Evolutionary conservation across 1,284 basidiomycete species (phyloP).

Genomic region (Neolentinus lepideus): DNA sequence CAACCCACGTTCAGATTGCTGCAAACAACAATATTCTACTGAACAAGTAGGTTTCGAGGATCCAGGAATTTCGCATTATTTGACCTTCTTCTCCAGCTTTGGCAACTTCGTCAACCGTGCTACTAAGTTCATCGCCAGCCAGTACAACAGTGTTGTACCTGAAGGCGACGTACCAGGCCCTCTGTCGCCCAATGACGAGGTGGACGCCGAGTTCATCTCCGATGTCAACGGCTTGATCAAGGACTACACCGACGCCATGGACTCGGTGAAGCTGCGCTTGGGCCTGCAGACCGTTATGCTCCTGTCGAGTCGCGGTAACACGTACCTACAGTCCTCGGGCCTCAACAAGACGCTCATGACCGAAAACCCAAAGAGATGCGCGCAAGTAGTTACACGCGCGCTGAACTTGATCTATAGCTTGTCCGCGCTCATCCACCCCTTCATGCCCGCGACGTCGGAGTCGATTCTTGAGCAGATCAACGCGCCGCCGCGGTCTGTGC

Average conservation of each 20-base stretch:
- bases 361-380: constrained; percentile 79
- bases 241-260: constrained; percentile 87
- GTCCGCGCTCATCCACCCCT: constrained; percentile 84
- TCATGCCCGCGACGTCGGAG: constrained; percentile 90
- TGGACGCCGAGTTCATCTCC: constrained; percentile 74
- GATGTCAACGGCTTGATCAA: constrained; percentile 78
- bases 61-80: neutral
- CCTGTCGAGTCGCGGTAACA: constrained; percentile 89
- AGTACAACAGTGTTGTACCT: constrained; percentile 79
- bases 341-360: constrained; percentile 89
- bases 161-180: constrained; percentile 67
- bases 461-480: constrained; percentile 86
- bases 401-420: constrained; percentile 93
- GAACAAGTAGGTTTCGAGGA: constrained; percentile 63
- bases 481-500: constrained; percentile 78
- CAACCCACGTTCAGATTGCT: constrained; percentile 49
- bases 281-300: constrained; percentile 89
- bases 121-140: constrained; percentile 88
- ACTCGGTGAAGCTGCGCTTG: constrained; percentile 83
- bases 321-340: constrained; percentile 87
- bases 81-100: constrained; percentile 45
- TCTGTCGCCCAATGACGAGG: constrained; percentile 57
- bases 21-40: constrained; percentile 93
- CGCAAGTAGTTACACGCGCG: constrained; percentile 84
- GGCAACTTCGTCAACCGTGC: constrained; percentile 98